These are phyloP conservation scores for Scedosporium boydii DNA, from an alignment of 2,329 filamentous ascomycete genomes.

Conservation along the genomic window DNA sequence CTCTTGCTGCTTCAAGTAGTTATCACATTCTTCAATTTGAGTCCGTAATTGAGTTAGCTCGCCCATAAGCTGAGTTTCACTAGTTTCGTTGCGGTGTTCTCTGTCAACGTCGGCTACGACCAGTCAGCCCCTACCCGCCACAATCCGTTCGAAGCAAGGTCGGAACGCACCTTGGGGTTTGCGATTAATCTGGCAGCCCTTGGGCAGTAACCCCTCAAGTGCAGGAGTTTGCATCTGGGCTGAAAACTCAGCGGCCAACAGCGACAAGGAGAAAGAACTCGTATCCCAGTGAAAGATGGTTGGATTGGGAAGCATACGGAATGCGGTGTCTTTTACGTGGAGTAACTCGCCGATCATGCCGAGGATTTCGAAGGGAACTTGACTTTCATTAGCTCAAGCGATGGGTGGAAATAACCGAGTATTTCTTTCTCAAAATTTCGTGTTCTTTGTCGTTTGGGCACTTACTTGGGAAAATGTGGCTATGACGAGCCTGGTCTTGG, in stretches of 20 bases:
- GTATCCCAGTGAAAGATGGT: slow-evolving; percentile 45
- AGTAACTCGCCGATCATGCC: slow-evolving; percentile 46
- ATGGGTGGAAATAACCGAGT: too few relatives aligned
- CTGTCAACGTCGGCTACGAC: slow-evolving; percentile 22
- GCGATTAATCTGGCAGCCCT: too few relatives aligned
- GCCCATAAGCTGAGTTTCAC: slow-evolving; percentile 30
- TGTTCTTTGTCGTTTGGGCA: background rate
- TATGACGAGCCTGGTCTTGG: slow-evolving; percentile 21
- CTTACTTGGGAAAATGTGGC: slow-evolving; percentile 42
- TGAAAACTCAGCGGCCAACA: too few relatives aligned
- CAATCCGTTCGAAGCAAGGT: too few relatives aligned
- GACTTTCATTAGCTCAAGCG: background rate
- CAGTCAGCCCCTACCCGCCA: too few relatives aligned
- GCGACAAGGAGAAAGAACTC: slow-evolving; percentile 23
- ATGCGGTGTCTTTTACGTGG: slow-evolving; percentile 38
- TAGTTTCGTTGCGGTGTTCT: slow-evolving; percentile 28
- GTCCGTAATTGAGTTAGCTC: background rate
- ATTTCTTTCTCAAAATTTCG: too few relatives aligned
- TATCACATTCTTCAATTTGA: background rate
- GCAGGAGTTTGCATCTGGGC: too few relatives aligned
- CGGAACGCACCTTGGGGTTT: too few relatives aligned
- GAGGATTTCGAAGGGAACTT: slow-evolving; percentile 48
- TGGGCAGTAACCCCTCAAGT: too few relatives aligned
- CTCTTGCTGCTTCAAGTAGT: slow-evolving; percentile 13
- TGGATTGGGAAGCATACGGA: slow-evolving; percentile 47